phyloP scores from a whole-genome alignment of 2,329 filamentous ascomycete genomes.

The Microdochium bolleyi region DNA sequence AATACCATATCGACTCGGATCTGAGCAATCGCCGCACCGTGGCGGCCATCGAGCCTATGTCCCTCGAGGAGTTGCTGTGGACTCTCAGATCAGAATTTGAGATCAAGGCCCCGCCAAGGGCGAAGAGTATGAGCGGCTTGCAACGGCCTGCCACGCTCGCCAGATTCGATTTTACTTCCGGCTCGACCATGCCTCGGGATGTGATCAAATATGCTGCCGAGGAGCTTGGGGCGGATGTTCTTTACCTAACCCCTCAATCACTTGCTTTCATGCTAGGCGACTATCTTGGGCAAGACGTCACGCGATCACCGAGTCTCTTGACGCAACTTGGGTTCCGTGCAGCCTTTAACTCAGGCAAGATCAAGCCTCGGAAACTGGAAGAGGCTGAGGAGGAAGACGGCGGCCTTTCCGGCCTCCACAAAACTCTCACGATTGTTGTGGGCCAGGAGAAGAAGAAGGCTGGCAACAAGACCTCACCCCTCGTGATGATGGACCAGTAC shows the following conservation, averaged over 20 bases:
- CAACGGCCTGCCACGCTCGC: constrained; percentile 18
- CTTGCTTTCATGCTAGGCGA: constrained; percentile 61
- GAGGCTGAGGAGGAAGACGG: constrained; percentile 9
- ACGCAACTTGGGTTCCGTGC: constrained; percentile 49
- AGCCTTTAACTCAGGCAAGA: constrained; percentile 44
- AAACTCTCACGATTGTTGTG: constrained; percentile 8
- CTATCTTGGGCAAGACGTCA: constrained; percentile 58
- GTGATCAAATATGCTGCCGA: constrained; percentile 50
- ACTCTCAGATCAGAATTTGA: constrained; percentile 15
- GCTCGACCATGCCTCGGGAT: constrained; percentile 11
- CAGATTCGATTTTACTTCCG: constrained; percentile 14
- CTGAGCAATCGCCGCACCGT: constrained; percentile 1
- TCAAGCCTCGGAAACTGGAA: constrained; percentile 2
- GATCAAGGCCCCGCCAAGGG: constrained; percentile 12
- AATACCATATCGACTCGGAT: background rate
- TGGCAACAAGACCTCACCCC: constrained; percentile 13
- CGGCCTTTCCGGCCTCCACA: background rate
- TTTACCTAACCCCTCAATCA: constrained; percentile 61
- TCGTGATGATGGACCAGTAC: constrained; percentile 32
- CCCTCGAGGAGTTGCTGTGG: constrained; percentile 13
- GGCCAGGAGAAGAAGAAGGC: constrained; percentile 11
- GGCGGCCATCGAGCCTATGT: constrained; percentile 8
- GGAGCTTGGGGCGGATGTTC: constrained; percentile 55
- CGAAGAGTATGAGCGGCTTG: constrained; percentile 11
- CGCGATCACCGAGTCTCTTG: constrained; percentile 33